Percentiles rank a stretch among this genome's conserved stretches.
Conservation (phyloP, 495 filamentous ascomycete genomes). For the Aspergillus sparsus region DNA sequence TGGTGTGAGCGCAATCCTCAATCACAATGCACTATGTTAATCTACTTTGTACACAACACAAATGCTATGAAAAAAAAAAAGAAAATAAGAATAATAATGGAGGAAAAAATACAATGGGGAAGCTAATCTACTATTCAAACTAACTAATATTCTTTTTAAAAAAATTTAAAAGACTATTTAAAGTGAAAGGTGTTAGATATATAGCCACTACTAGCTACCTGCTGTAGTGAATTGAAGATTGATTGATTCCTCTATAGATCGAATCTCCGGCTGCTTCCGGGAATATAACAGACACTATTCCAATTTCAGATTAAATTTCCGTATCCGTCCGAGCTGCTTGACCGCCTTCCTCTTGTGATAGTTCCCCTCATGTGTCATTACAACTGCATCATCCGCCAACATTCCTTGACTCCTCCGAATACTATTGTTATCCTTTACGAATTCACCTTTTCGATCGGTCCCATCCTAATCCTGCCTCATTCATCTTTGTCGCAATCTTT, state of each 20-base stretch:
- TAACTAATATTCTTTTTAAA: too few species aligned
- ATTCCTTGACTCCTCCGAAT: not conserved
- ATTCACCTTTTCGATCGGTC: not conserved
- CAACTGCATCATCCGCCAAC: not conserved
- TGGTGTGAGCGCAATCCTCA: too few species aligned
- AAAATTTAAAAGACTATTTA: too few species aligned
- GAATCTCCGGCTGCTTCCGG: slow-evolving; percentile 18
- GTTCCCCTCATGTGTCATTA: slow-evolving; percentile 4
- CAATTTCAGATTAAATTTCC: not conserved
- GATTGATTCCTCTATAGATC: not conserved
- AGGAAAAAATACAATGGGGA: too few species aligned
- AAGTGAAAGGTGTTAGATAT: too few species aligned
- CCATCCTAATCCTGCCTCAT: not conserved
- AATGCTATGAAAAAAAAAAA: too few species aligned
- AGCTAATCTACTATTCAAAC: too few species aligned
- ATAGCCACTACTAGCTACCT: too few species aligned
- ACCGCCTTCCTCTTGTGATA: slow-evolving; percentile 12
- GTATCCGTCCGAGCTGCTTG: not conserved
- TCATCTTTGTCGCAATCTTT: not conserved
- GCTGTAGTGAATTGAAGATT: not conserved
- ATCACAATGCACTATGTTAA: too few species aligned
- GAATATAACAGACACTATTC: not conserved
- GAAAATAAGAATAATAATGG: too few species aligned
- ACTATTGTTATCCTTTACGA: not conserved
- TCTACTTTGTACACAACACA: too few species aligned